Evolutionary conservation across 2,329 filamentous ascomycete genomes (phyloP).

Genomic region (Colletotrichum sp.): DNA sequence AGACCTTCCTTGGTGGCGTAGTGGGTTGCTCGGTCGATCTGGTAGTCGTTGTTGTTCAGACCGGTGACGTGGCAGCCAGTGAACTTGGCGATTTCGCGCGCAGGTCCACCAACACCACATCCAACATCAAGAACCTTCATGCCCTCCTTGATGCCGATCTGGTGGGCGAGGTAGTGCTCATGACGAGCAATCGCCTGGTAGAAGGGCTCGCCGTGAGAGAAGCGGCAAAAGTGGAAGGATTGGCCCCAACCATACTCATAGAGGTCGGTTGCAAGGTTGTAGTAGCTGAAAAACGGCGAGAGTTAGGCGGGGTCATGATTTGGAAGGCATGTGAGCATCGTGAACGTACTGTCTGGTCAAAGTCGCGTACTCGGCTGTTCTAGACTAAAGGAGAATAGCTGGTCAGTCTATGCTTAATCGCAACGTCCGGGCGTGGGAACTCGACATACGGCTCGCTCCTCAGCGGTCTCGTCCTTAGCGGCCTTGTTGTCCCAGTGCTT

Average conservation of each 20-base stretch:
- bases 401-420: background rate
- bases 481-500: conserved; percentile 89
- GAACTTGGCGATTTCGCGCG: conserved; percentile 92
- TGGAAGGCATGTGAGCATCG: background rate
- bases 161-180: conserved; percentile 91
- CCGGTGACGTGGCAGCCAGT: conserved; percentile 84
- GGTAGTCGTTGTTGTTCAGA: conserved; percentile 97
- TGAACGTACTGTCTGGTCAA: conserved; percentile 81
- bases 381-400: conserved; percentile 53
- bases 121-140: conserved; percentile 94
- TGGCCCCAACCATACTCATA: conserved; percentile 96
- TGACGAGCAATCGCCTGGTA: conserved; percentile 89
- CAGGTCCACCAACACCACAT: conserved; percentile 93
- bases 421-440: background rate
- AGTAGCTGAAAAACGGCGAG: conserved; percentile 66
- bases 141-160: conserved; percentile 78
- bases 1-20: conserved; percentile 84
- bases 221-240: conserved; percentile 95
- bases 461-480: conserved; percentile 72
- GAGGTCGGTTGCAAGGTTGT: conserved; percentile 88
- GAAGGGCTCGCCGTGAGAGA: conserved; percentile 83
- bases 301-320: background rate
- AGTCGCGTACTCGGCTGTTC: conserved; percentile 84
- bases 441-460: conserved; percentile 71
- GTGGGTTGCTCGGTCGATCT: conserved; percentile 83